These are phyloP conservation scores for Dictyostelium purpureum DNA, from an alignment of 78 protist species.

Conservation along the genomic window DNA sequence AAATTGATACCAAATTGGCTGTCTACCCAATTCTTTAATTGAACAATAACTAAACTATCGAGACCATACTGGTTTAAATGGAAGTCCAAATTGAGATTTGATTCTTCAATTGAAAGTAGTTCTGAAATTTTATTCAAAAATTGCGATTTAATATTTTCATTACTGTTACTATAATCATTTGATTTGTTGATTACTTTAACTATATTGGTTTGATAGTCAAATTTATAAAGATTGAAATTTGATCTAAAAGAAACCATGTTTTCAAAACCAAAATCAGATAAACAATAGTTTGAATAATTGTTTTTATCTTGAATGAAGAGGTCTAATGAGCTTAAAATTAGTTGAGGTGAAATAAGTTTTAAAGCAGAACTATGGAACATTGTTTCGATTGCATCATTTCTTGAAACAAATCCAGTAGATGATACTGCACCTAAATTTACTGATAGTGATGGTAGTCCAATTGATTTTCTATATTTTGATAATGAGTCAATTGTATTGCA, in stretches of 20 bases:
- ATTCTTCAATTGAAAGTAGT: neutral
- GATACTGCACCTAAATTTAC: slow-evolving; percentile 77
- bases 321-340: neutral
- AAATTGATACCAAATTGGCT: neutral
- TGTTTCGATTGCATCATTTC: no score
- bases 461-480: neutral
- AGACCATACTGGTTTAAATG: slow-evolving; percentile 4
- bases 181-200: no score
- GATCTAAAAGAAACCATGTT: neutral
- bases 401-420: no score
- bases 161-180: no score
- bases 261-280: no score
- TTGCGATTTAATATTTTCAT: no score
- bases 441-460: neutral
- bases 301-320: neutral
- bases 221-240: neutral
- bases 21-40: neutral
- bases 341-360: neutral
- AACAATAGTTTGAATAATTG: neutral
- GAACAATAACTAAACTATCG: neutral
- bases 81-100: neutral
- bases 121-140: neutral
- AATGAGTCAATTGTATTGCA: neutral
- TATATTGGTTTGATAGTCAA: no score
- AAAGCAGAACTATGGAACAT: no score